Conservation (phyloP, 257 asterid species). For the Cruciata laevipes region DNA sequence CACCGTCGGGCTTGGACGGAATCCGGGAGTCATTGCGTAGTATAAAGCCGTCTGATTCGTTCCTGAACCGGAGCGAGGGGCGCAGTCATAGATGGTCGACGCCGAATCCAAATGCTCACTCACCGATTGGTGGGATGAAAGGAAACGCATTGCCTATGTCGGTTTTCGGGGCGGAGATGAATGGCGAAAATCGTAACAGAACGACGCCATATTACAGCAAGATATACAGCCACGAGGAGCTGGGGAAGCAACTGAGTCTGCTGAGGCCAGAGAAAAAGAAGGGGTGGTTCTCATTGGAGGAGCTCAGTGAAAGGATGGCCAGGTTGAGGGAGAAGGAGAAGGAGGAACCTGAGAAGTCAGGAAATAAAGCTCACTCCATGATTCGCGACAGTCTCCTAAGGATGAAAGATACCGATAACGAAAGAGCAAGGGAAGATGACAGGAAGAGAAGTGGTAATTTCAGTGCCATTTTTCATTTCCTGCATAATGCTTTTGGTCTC, state of each 20-base stretch:
- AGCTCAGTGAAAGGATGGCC: constrained; percentile 52
- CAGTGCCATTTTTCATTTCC: background rate
- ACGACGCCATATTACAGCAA: constrained; percentile 15
- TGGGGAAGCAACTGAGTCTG: constrained; percentile 52
- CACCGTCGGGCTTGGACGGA: constrained; percentile 3
- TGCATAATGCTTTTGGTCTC: constrained; percentile 6
- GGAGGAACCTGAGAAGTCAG: background rate
- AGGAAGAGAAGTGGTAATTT: constrained; percentile 18
- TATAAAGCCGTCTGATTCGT: background rate
- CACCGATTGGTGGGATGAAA: constrained; percentile 5
- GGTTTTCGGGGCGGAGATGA: constrained; percentile 17
- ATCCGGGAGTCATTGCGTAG: constrained; percentile 21
- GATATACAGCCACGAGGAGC: constrained; percentile 22
- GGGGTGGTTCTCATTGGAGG: constrained; percentile 60
- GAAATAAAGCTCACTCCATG: background rate
- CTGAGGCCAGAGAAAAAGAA: constrained; percentile 63
- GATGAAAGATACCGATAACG: background rate
- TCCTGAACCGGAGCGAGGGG: background rate
- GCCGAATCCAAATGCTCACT: constrained; percentile 6
- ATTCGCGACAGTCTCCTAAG: constrained; percentile 12
- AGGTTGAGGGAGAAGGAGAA: constrained; percentile 39
- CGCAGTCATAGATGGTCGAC: background rate
- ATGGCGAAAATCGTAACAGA: background rate
- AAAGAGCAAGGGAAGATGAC: background rate
- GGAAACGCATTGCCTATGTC: constrained; percentile 4